Base-by-base conservation (phyloP, 2,329 filamentous ascomycete species). In the Pseudocercospora musae region DNA sequence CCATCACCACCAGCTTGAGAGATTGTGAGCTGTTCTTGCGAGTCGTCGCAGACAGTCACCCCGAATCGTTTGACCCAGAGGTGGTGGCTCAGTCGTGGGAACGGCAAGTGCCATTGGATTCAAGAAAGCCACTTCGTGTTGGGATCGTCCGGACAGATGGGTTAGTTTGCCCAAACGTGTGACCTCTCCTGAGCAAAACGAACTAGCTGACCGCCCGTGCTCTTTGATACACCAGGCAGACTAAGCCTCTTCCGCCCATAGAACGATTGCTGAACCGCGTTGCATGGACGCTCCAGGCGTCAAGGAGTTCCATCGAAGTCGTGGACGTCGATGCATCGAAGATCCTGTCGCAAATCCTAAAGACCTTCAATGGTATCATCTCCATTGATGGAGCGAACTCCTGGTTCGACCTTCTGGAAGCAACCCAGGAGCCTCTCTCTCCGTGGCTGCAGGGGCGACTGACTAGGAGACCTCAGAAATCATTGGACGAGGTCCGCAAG, bases 361-460 rank as follows among this genome's bases (percentile, higher is more conserved):
- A 78, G 1, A 77, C 87, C 8, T 82, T 84, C 40, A 85, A 85
- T 62, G 80, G 80, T 15, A 75, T 89, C 57, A 84, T 88, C 74
- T 81, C 81, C 23, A 76, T 85, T 10, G 85, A 88, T 68, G 87
- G 86, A 11, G 80, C 77, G 1, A 80, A 81, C 9, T 70, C 72
- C 50, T 85, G 87, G 78, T 81, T 87, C 58, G 81, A 87, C 69
- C 75, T 85, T 5, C 75, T 89, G 23, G 83, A 85, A 57, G 72
- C 77, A 10, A 85, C 79, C 3, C 77, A 76, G 5, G 87, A 88
- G 66, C 83, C 84, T 0, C 74, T 87, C 1, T 86, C 82, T 11
- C 84, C 83, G 0, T 89, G 85, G 85, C 78, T 88, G n/a, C 74
- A 77, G 37, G 78, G 77, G 2, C 78, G 84, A 3, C 74, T 86